Base-by-base conservation (phyloP, 2,329 filamentous ascomycete genomes). In the Colletotrichum spinosum region DNA sequence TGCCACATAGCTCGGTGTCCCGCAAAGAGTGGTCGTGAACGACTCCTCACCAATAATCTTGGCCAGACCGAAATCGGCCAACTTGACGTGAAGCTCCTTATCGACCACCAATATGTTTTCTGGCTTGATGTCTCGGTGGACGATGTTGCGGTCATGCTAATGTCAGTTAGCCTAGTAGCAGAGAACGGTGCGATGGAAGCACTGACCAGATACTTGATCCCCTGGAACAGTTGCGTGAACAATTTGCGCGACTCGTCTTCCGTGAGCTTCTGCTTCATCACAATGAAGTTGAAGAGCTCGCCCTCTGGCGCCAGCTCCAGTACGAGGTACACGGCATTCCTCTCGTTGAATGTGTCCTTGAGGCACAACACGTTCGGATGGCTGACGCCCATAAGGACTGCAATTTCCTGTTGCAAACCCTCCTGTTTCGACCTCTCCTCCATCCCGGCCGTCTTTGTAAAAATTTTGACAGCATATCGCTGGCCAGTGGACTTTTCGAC, bases 31-130 rank as follows among this genome's bases (percentile, higher is more conserved):
- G 0, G 94, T 97, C 1, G 96, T 98, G 75, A 99, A 99, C 0
- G 95, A 97, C 75, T 97, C 94, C 76, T 99, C 96, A 68, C 97
- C 97, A 70, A 99, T 97, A 70, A 99, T 98, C 80, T 99, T 99
- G 46, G 96, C 95, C 42, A 99, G 85, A 50, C 96, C 96, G 78
- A 99, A 99, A 78, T 99, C 96, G 17, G 94, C 96, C 67, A 99
- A 81, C 79, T 99, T 99, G 69, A 97, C 90, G 65, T 90, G 90
- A 35, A 97, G 81, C 39, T 96, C 86, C 73, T 93, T 93, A 78
- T 97, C 93, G 6, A 91, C 89, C 41, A 99, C 82, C 8, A 99
- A 81, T 39, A 99, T 98, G 73, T 98, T 98, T 75, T 98, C 95
- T 0, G 94, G 95, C 78, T 97, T 98, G 79, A 99, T 97, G 72